Evolutionary conservation across 805 yeast genomes (phyloP).

Genomic region (Spathaspora arborariae): DNA sequence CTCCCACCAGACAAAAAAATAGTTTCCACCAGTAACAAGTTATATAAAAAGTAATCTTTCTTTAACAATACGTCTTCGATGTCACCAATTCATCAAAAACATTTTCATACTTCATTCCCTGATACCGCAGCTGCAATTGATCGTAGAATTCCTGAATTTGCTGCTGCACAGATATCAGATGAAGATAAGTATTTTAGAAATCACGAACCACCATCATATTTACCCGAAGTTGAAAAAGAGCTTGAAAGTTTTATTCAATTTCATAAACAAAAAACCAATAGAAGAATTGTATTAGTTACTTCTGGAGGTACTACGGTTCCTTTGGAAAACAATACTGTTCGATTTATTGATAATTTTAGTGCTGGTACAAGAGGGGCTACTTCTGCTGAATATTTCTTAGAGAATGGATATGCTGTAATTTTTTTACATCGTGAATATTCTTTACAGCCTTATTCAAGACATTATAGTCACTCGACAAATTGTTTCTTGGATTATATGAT

Average conservation of each 20-base stretch:
- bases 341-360: conserved; percentile 94
- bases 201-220: conserved; percentile 71
- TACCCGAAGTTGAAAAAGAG: conserved; percentile 55
- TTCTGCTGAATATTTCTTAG: conserved; percentile 86
- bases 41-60: no score
- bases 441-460: conserved; percentile 87
- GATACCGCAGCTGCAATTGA: conserved; percentile 74
- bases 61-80: no score
- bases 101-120: conserved; percentile 60
- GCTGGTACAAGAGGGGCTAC: conserved; percentile 99
- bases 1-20: no score
- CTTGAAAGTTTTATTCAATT: conserved; percentile 57
- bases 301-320: conserved; percentile 99
- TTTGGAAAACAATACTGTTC: conserved; percentile 90
- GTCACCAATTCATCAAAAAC: conserved; percentile 10
- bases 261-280: conserved; percentile 42
- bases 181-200: conserved; percentile 74
- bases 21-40: no score
- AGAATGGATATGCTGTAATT: conserved; percentile 85
- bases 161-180: conserved; percentile 67
- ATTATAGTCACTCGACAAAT: conserved; percentile 77
- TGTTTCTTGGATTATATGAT: conserved; percentile 84
- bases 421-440: conserved; percentile 92
- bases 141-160: conserved; percentile 68
- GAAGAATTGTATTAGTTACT: conserved; percentile 76